phyloP scores from a whole-genome alignment of 2,329 filamentous ascomycete genomes.

The Stagonosporopsis vannaccii region DNA sequence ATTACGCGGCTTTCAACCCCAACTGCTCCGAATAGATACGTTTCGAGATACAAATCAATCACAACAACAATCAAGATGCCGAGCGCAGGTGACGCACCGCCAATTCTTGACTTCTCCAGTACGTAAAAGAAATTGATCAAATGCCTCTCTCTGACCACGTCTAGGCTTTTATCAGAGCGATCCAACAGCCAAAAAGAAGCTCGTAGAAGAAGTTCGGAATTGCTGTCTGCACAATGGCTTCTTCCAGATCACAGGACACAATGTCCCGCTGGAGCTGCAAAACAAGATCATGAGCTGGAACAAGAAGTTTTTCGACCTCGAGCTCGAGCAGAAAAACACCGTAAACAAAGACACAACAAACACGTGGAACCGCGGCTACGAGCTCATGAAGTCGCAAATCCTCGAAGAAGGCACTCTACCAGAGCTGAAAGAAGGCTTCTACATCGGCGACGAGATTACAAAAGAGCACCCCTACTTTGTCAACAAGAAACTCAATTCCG shows the following conservation, averaged over 20 bases:
- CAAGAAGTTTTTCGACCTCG: slow-evolving; percentile 52
- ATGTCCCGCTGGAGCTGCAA: slow-evolving; percentile 50
- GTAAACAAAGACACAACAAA: slow-evolving; percentile 50
- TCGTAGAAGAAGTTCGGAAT: slow-evolving; percentile 39
- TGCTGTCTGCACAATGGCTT: slow-evolving; percentile 52
- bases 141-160: not conserved
- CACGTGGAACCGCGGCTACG: slow-evolving; percentile 54
- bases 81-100: slow-evolving; percentile 31
- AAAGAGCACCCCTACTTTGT: slow-evolving; percentile 49
- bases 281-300: slow-evolving; percentile 49
- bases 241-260: slow-evolving; percentile 56
- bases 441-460: slow-evolving; percentile 54
- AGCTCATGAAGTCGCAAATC: slow-evolving; percentile 53
- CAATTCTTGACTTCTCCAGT: slow-evolving; percentile 41
- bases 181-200: slow-evolving; percentile 19
- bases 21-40: not conserved
- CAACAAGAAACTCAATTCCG: slow-evolving; percentile 38
- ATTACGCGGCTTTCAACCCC: not conserved
- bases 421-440: slow-evolving; percentile 54
- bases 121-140: not conserved
- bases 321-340: slow-evolving; percentile 52
- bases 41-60: not conserved
- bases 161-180: slow-evolving; percentile 40
- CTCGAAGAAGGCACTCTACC: slow-evolving; percentile 53
- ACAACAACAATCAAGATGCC: slow-evolving; percentile 25